These are phyloP conservation scores for Candida schatavii DNA, from an alignment of 805 yeast species.

Conservation along the genomic window DNA sequence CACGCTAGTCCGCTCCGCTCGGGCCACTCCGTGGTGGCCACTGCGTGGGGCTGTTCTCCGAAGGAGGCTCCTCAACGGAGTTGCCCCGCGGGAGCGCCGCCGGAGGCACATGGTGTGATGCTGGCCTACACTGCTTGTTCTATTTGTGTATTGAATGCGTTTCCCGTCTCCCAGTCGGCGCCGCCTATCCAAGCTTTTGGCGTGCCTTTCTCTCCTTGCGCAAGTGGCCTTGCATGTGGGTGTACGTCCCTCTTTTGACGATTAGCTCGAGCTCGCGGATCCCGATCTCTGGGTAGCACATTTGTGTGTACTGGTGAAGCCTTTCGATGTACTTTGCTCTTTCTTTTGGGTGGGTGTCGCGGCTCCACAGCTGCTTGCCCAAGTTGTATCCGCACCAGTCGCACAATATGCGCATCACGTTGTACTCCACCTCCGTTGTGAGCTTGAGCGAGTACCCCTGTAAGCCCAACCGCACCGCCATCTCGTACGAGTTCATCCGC, in stretches of 20 bases:
- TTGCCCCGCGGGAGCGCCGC: no score
- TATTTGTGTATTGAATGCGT: no score
- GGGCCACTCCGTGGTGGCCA: no score
- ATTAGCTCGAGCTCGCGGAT: constrained; percentile 62
- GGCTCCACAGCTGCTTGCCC: constrained; percentile 80
- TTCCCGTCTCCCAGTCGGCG: no score
- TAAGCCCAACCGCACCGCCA: constrained; percentile 52
- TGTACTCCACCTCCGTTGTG: constrained; percentile 54
- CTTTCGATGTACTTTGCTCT: constrained; percentile 48
- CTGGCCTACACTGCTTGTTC: no score
- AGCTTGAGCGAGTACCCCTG: constrained; percentile 44
- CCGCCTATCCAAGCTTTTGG: no score
- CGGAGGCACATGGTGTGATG: no score
- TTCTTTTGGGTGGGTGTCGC: constrained; percentile 62
- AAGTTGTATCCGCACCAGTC: constrained; percentile 65
- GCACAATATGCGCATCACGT: constrained; percentile 50
- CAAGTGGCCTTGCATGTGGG: constrained; percentile 73
- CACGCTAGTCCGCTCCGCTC: no score
- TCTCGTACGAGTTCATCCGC: constrained; percentile 54
- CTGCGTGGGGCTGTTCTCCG: no score
- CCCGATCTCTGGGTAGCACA: constrained; percentile 49
- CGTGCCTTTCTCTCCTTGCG: constrained; percentile 57
- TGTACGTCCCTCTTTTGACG: constrained; percentile 77
- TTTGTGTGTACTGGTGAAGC: constrained; percentile 46
- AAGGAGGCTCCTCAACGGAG: no score